Evolutionary conservation across 2,329 filamentous ascomycete genomes (phyloP), one percentile per base, ranked within the genome.

Genomic region (Epichloe sibirici): DNA sequence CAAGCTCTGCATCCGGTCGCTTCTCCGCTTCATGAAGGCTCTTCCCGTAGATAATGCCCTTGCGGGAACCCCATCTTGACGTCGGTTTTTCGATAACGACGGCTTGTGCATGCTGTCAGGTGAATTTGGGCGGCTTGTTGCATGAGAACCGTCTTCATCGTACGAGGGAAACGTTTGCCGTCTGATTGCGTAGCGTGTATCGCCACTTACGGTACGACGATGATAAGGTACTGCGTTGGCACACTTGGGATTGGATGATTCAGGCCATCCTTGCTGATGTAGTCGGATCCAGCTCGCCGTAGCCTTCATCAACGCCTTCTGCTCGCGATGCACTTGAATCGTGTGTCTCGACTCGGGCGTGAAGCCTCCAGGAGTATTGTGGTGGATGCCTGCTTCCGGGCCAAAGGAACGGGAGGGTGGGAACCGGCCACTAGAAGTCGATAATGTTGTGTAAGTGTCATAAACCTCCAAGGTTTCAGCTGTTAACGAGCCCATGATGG

Each of bases 401-500:
- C 57, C 56, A 40, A 68, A 61, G 1, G 67, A 59, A 25, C 71
- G 68, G 12, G 69, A 69, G 1, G 75, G 74, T 9, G 76, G 75
- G 54, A 73, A 72, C 39, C 69, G 71, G n/a, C 69, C 68, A 35
- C 71, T 69, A 0, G 76, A 75, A 6, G 72, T 65, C 1, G 77
- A 75, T 31, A 82, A 70, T 0, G 77, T 75, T 4, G 73, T 78
- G 63, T 88, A 90, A 3, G 73, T 74, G 57, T 90, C 83, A 55
- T 82, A 78, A 47, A 91, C 78, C 48, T 88, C 82, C 34, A 91
- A 76, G 12, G 75, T 78, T 4, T 74, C 73, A 12, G 75, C 75
- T 3, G 78, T 83, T 45, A 91, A 72, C 2, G 76, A 80, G 1
- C 85, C 87, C 68, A 90, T 77, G 61, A 90, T 79, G 4, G 88